A percentile compares a stretch with the other conserved stretches of the same genome.
These are phyloP conservation scores for Ophiostoma tasmaniense DNA, from an alignment of 2,329 filamentous ascomycete genomes.

Conservation along the genomic window DNA sequence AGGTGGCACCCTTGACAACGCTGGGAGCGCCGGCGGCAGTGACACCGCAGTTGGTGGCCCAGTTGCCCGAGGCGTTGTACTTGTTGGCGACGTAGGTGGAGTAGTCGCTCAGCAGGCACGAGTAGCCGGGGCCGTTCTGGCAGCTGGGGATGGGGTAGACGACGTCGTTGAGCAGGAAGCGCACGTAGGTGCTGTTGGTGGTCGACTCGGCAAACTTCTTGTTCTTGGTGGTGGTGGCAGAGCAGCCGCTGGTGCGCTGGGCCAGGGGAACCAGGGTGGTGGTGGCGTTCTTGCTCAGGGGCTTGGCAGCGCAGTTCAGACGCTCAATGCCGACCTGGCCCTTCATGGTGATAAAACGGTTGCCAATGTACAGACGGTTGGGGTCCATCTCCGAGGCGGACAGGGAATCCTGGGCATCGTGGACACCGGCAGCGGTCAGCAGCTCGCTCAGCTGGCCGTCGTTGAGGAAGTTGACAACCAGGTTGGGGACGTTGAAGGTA, in stretches of 20 bases:
- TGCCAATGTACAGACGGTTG: slow-evolving; percentile 45
- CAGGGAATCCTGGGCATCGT: slow-evolving; percentile 46
- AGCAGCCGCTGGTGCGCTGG: slow-evolving; percentile 11
- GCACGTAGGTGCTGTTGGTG: slow-evolving; percentile 38
- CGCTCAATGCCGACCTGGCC: slow-evolving; percentile 58
- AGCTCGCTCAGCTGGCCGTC: slow-evolving; percentile 59
- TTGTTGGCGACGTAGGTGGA: slow-evolving; percentile 36
- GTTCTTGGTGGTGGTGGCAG: slow-evolving; percentile 8
- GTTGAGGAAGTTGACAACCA: slow-evolving; percentile 56
- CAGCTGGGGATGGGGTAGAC: slow-evolving; percentile 52
- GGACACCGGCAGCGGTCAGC: slow-evolving; percentile 50
- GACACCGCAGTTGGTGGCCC: slow-evolving; percentile 40
- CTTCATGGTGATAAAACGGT: slow-evolving; percentile 52
- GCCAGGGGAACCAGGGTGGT: slow-evolving; percentile 12
- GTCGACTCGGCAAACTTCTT: slow-evolving; percentile 12
- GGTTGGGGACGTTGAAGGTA: slow-evolving; percentile 42
- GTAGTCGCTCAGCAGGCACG: slow-evolving; percentile 42
- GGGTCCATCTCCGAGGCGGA: slow-evolving; percentile 38
- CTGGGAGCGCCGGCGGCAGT: slow-evolving; percentile 33
- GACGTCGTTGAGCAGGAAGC: slow-evolving; percentile 53
- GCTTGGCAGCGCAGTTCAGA: slow-evolving; percentile 39
- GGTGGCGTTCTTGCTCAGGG: slow-evolving; percentile 12
- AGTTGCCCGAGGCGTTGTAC: slow-evolving; percentile 41
- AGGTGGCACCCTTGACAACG: slow-evolving; percentile 39
- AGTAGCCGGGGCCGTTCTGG: slow-evolving; percentile 45